phyloP scores from a whole-genome alignment of 371 early-diverging fungal species.

The Apophysomyces sp. region DNA sequence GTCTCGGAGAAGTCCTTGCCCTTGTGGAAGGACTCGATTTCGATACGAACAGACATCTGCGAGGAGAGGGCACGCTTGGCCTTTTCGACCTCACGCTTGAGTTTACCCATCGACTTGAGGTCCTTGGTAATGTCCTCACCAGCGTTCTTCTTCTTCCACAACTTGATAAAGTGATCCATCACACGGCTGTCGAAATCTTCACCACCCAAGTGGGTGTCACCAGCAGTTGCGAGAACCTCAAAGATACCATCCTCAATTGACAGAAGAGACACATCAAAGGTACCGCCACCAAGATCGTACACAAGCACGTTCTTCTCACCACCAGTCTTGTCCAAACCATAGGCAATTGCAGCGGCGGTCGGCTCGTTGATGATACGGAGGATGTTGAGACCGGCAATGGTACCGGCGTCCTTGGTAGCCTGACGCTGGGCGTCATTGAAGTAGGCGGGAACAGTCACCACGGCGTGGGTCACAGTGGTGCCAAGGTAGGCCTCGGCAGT shows the following conservation, averaged over 20 bases:
- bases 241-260: slow-evolving; percentile 94
- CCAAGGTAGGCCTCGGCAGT: slow-evolving; percentile 97
- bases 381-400: slow-evolving; percentile 94
- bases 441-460: slow-evolving; percentile 93
- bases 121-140: slow-evolving; percentile 72
- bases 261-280: slow-evolving; percentile 96
- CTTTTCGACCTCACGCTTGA: slow-evolving; percentile 88
- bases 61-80: slow-evolving; percentile 91
- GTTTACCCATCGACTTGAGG: slow-evolving; percentile 78
- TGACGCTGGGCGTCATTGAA: slow-evolving; percentile 96
- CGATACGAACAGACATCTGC: slow-evolving; percentile 76
- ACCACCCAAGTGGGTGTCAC: slow-evolving; percentile 99
- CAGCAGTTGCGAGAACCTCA: slow-evolving; percentile 94
- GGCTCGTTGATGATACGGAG: slow-evolving; percentile 99
- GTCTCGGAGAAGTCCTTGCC: slow-evolving; percentile 98
- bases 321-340: slow-evolving; percentile 92
- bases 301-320: slow-evolving; percentile 88
- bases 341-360: slow-evolving; percentile 98
- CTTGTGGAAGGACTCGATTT: slow-evolving; percentile 91
- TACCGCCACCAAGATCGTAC: slow-evolving; percentile 98
- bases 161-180: slow-evolving; percentile 75
- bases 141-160: slow-evolving; percentile 75
- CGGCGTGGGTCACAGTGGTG: slow-evolving; percentile 78
- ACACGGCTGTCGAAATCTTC: slow-evolving; percentile 94
- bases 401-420: slow-evolving; percentile 98